Conservation (phyloP, 2,329 filamentous ascomycete species). For the Nemania sp. region DNA sequence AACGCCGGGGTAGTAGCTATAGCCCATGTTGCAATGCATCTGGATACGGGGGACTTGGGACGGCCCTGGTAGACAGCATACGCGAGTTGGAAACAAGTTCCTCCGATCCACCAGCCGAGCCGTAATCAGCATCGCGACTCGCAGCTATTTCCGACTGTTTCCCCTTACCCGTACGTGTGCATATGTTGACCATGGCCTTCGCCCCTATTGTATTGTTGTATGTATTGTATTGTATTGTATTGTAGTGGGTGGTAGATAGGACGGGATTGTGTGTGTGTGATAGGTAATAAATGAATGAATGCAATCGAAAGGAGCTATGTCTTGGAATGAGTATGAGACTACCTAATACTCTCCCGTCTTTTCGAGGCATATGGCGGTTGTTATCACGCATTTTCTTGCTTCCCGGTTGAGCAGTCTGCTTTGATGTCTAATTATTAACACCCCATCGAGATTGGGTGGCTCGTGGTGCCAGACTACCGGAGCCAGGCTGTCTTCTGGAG, state of each 20-base stretch:
- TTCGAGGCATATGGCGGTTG: not conserved
- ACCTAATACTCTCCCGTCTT: not conserved
- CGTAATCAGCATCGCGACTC: no score
- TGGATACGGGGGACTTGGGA: not conserved
- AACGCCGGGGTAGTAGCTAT: not conserved
- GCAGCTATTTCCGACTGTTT: not conserved
- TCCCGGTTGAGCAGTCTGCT: not conserved
- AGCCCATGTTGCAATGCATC: slow-evolving; percentile 11
- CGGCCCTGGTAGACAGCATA: no score
- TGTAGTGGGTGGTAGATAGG: no score
- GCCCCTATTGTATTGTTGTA: no score
- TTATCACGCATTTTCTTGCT: not conserved
- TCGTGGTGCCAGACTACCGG: not conserved
- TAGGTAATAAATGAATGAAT: not conserved
- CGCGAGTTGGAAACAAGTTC: no score
- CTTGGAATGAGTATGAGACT: not conserved
- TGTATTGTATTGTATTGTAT: no score
- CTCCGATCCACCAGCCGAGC: no score
- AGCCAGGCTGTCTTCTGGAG: not conserved
- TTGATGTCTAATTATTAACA: not conserved
- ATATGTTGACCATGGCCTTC: no score
- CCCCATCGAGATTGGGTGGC: not conserved
- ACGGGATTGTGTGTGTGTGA: not conserved
- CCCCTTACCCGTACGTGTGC: not conserved
- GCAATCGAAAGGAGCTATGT: not conserved